Evolutionary conservation across 768 basidiomycete species (phyloP).

Genomic region (Tulasnella sp.): DNA sequence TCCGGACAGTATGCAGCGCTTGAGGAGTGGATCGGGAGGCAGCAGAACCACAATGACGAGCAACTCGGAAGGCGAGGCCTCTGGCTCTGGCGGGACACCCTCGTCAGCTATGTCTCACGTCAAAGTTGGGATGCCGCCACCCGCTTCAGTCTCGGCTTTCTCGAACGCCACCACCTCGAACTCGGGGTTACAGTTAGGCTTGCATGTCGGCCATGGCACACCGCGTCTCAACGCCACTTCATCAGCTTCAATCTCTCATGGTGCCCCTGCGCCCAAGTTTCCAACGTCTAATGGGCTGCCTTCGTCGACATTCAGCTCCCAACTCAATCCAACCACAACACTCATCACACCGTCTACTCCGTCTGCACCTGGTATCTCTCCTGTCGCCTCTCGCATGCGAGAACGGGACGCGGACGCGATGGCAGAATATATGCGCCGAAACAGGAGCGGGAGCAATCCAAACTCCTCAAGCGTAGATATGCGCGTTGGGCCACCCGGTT

Average conservation of each 20-base stretch:
- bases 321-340: conserved; percentile 4
- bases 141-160: conserved; percentile 37
- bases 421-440: conserved; percentile 73
- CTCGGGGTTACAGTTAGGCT: conserved; percentile 15
- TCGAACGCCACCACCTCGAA: conserved; percentile 30
- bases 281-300: neutral
- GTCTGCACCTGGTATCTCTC: conserved; percentile 43
- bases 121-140: neutral
- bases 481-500: too few species aligned
- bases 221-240: conserved; percentile 52
- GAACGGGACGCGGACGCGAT: conserved; percentile 79
- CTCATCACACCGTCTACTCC: neutral
- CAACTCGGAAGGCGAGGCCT: conserved; percentile 38
- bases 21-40: conserved; percentile 73
- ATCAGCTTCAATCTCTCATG: conserved; percentile 22
- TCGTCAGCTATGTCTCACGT: neutral
- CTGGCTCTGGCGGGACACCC: neutral
- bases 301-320: conserved; percentile 7
- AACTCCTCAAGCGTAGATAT: neutral
- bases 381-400: conserved; percentile 67
- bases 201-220: conserved; percentile 30
- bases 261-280: conserved; percentile 19
- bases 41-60: conserved; percentile 59
- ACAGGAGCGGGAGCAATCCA: conserved; percentile 49
- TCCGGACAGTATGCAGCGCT: conserved; percentile 30